Evolutionary conservation across 2,329 filamentous ascomycete genomes (phyloP).

Genomic region (Sclerotinia glacialis): DNA sequence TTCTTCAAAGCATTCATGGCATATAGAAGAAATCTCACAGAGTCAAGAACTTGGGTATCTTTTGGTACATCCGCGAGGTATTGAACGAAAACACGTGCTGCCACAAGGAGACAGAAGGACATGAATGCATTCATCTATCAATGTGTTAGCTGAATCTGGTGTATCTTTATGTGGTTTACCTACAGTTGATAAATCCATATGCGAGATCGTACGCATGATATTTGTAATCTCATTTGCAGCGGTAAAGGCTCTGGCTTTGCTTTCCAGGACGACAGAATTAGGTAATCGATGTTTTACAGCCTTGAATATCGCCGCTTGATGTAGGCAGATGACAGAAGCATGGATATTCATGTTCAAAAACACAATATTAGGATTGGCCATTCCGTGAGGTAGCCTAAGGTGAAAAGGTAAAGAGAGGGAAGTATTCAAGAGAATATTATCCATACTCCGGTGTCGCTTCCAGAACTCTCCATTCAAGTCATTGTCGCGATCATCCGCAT

Average conservation of each 20-base stretch:
- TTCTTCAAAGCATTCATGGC: constrained; percentile 88
- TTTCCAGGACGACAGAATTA: constrained; percentile 75
- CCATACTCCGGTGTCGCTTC: constrained; percentile 86
- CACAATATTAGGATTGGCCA: constrained; percentile 78
- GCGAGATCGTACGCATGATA: constrained; percentile 93
- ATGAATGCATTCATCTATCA: constrained; percentile 92
- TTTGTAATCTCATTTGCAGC: constrained; percentile 91
- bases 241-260: constrained; percentile 88
- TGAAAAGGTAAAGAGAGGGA: constrained; percentile 77
- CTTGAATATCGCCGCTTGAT: constrained; percentile 97
- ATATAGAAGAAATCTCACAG: constrained; percentile 83
- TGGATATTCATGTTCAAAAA: constrained; percentile 98
- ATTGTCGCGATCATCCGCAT: constrained; percentile 74
- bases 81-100: constrained; percentile 90
- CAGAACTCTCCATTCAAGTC: constrained; percentile 93
- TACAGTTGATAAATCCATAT: constrained; percentile 80
- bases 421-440: constrained; percentile 86
- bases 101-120: constrained; percentile 94
- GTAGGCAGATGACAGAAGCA: constrained; percentile 93
- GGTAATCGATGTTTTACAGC: constrained; percentile 84
- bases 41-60: constrained; percentile 73
- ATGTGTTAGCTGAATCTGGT: constrained; percentile 15
- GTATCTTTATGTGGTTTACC: constrained; percentile 39
- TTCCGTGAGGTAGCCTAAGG: constrained; percentile 73
- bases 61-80: constrained; percentile 93